Percentiles rank a stretch among this genome's conserved stretches.
Evolutionary conservation across 805 yeast genomes (phyloP).

Genomic region (Jamesozyma lodderae): DNA sequence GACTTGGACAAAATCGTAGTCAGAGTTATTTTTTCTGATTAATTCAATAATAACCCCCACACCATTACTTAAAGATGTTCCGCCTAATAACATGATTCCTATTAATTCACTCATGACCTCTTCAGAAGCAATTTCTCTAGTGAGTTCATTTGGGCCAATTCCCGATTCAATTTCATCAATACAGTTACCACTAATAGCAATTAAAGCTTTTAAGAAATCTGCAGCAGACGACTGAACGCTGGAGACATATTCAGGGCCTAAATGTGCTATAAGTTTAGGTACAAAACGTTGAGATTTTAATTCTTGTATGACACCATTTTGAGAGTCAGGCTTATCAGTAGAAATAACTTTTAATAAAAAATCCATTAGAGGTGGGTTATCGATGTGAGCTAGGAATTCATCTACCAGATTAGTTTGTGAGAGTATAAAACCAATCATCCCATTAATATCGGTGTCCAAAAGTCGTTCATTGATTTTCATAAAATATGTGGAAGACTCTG

Average conservation of each 20-base stretch:
- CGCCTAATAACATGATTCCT: constrained; percentile 68
- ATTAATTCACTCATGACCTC: constrained; percentile 59
- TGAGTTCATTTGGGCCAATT: constrained; percentile 91
- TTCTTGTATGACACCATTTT: constrained; percentile 77
- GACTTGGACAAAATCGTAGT: constrained; percentile 85
- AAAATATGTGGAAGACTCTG: constrained; percentile 75
- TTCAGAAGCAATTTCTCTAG: constrained; percentile 80
- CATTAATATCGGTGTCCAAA: constrained; percentile 79
- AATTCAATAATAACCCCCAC: constrained; percentile 92
- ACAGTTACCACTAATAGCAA: constrained; percentile 87
- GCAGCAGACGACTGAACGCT: constrained; percentile 88
- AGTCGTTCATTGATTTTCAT: constrained; percentile 87
- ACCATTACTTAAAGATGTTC: constrained; percentile 85
- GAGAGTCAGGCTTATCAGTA: constrained; percentile 82
- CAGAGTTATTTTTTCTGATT: constrained; percentile 91
- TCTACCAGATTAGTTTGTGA: constrained; percentile 64
- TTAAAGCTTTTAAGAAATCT: constrained; percentile 87
- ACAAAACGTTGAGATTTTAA: constrained; percentile 67
- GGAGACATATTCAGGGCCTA: constrained; percentile 59
- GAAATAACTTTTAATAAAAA: constrained; percentile 81
- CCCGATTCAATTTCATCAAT: constrained; percentile 81
- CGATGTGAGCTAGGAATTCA: constrained; percentile 75
- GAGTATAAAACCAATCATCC: constrained; percentile 61
- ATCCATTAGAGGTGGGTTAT: constrained; percentile 91
- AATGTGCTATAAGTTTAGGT: constrained; percentile 57